Conservation (phyloP, 2,329 filamentous ascomycete species). For the Aspergillus puulaauensis region DNA sequence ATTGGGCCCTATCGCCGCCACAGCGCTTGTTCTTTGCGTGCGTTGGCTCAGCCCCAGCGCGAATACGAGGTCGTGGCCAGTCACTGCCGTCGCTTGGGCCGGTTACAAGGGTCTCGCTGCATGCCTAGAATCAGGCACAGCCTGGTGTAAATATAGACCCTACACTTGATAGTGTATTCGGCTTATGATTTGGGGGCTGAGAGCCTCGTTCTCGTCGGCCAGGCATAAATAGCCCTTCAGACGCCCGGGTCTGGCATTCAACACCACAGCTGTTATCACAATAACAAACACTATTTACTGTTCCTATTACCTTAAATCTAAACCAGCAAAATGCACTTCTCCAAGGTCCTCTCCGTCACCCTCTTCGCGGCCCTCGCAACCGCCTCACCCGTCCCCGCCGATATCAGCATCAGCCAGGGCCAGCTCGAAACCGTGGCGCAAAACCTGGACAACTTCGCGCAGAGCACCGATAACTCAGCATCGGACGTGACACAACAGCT, state of each 20-base stretch:
- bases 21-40: too few relatives aligned
- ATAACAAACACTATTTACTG: background rate
- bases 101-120: background rate
- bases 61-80: slow-evolving; percentile 1
- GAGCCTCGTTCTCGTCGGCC: background rate
- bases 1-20: too few relatives aligned
- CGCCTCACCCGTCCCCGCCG: background rate
- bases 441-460: background rate
- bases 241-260: background rate
- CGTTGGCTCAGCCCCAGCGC: background rate
- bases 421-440: background rate
- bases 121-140: background rate
- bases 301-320: too few relatives aligned
- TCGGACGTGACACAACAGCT: background rate
- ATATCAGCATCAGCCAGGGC: background rate
- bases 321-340: background rate
- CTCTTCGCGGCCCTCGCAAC: background rate
- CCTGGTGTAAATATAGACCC: background rate
- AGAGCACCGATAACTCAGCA: background rate
- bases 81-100: background rate
- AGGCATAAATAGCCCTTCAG: background rate
- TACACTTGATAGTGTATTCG: background rate
- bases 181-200: background rate
- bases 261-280: background rate
- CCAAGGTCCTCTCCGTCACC: background rate